Base-by-base conservation (phyloP, 768 basidiomycete species). In the Mycena crocata region DNA sequence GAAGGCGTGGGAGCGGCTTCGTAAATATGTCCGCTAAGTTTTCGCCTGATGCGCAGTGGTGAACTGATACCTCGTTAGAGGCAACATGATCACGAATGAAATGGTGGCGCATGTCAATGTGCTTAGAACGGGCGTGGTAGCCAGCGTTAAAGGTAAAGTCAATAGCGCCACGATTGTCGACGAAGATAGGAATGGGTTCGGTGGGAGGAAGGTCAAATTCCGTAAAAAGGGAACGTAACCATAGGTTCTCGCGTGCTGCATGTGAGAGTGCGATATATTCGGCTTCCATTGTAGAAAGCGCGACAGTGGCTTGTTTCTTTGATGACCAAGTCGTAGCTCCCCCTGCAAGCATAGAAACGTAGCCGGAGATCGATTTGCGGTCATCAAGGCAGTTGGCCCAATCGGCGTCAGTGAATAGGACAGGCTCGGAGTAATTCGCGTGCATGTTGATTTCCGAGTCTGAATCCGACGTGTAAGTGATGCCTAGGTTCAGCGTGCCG, bases 251-350 rank as follows among this genome's bases (percentile, higher is more conserved):
- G 31, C 74, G 64, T 0, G 72, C 44, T 1, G 79, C 75, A 39
- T 83, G 72, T 0, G 74, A 45, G 0, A 74, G 64, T 0, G 80
- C 81, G 21, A 83, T 75, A 70, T 80, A 83, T 69, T 84, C 82
- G 0, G 80, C 78, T 61, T 85, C 80, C 17, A 74, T 77, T 0
- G 78, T 80, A 73, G n/a, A n/a, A n/a, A n/a, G n/a, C n/a, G n/a
- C n/a, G n/a, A n/a, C n/a, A n/a, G n/a, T n/a, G n/a, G n/a, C 31
- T 70, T 85, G 85, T 34, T 77, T 70, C 26, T 74, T 69, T 0
- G 78, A 76, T 17, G 64, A 67, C 82, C 83, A 85, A 5, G 72
- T 65, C 3, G 83, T 66, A 12, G 74, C 63, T n/a, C 75, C 79
- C 1, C 75, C 74, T 42, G 64, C 73, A 52, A 79, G 51, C 6